Percentiles rank a stretch among this genome's conserved stretches.
Conservation (phyloP, 352 stramenopile species). For the Pythium grandisporangium region DNA sequence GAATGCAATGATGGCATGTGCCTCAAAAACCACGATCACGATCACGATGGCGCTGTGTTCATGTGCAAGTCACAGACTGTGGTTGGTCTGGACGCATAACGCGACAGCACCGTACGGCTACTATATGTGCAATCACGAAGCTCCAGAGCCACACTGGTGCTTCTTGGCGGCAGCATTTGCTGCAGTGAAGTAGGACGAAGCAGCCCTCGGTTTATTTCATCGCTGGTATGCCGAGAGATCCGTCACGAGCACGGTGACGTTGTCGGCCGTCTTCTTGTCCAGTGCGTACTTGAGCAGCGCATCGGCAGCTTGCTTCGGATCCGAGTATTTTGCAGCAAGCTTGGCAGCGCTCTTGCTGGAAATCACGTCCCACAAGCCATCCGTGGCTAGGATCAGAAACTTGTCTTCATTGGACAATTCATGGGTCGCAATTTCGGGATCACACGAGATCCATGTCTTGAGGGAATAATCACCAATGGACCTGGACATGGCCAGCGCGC, state of each 20-base stretch:
- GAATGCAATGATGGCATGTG: too few species aligned
- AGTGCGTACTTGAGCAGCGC: conserved; percentile 55
- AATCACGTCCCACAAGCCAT: conserved; percentile 81
- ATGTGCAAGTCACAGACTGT: too few species aligned
- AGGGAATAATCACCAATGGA: conserved; percentile 78
- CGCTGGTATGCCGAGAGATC: conserved; percentile 49
- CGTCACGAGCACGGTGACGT: conserved; percentile 71
- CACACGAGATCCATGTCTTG: conserved; percentile 66
- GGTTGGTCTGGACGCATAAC: too few species aligned
- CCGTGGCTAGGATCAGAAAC: conserved; percentile 72
- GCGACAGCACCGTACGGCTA: too few species aligned
- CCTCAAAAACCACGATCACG: too few species aligned
- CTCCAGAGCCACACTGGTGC: too few species aligned
- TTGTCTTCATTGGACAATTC: conserved; percentile 42
- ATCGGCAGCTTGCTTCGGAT: conserved; percentile 48
- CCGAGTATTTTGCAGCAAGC: conserved; percentile 31
- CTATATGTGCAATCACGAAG: too few species aligned
- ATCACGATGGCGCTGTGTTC: too few species aligned
- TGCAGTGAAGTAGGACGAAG: too few species aligned
- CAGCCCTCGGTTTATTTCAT: conserved; percentile 3
- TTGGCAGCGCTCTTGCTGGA: conserved; percentile 55
- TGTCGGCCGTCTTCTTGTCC: conserved; percentile 48
- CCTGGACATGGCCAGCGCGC: conserved; percentile 66
- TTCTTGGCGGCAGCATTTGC: too few species aligned
- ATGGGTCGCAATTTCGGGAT: conserved; percentile 68